Evolutionary conservation across 2,329 filamentous ascomycete species (phyloP).

Genomic region (Epichloe gansuensis): DNA sequence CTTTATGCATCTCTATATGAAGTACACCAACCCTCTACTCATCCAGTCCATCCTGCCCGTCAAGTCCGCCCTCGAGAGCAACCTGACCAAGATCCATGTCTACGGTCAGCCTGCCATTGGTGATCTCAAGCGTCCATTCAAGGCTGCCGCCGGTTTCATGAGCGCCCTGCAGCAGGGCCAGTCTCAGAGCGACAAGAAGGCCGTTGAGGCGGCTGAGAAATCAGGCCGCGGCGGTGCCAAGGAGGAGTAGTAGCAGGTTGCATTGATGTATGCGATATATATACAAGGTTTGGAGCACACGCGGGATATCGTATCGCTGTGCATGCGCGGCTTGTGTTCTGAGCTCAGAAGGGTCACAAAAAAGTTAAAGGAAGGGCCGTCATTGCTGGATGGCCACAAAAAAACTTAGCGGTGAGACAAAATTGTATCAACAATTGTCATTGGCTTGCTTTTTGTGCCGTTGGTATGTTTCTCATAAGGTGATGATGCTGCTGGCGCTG

Average conservation of each 20-base stretch:
- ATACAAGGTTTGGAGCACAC: background rate
- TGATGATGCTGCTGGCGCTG: background rate
- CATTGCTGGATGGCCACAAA: background rate
- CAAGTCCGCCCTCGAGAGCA: conserved; percentile 90
- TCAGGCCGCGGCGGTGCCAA: conserved; percentile 58
- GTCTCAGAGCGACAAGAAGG: conserved; percentile 86
- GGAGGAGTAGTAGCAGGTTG: conserved; percentile 45
- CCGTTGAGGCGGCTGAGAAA: conserved; percentile 68
- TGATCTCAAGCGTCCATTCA: conserved; percentile 94
- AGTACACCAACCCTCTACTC: conserved; percentile 97
- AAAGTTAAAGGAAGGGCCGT: background rate
- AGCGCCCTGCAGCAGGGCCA: conserved; percentile 59
- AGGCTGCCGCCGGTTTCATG: conserved; percentile 74
- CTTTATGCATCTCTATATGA: conserved; percentile 98
- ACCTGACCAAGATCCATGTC: conserved; percentile 91
- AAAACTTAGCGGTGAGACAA: background rate
- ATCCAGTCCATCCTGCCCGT: conserved; percentile 98
- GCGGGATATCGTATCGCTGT: background rate
- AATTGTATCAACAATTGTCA: background rate
- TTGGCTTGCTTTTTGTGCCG: background rate
- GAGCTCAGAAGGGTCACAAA: background rate
- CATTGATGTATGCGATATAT: background rate
- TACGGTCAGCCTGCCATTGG: conserved; percentile 77
- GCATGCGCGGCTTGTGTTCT: background rate
- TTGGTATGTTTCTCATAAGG: background rate